Conservation (phyloP, 108 stramenopile genomes). For the Cyclostephanos invisitatus region DNA sequence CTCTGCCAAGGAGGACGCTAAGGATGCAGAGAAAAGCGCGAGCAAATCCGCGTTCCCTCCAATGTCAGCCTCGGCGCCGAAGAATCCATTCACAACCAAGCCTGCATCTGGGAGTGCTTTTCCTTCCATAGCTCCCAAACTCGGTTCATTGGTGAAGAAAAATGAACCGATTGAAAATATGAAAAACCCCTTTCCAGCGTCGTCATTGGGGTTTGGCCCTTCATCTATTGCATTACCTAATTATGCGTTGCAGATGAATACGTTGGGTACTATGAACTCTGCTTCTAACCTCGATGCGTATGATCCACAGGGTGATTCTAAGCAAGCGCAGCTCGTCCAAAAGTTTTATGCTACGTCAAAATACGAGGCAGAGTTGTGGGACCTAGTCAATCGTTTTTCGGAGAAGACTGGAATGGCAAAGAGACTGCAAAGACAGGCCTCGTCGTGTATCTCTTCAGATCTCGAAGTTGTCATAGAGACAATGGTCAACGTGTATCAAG, state of each 20-base stretch:
- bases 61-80: conserved; percentile 53
- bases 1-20: conserved; percentile 16
- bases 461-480: conserved; percentile 26
- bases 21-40: neutral
- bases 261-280: neutral
- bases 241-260: neutral
- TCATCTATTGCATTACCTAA: neutral
- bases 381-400: conserved; percentile 28
- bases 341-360: conserved; percentile 26
- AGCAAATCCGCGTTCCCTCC: conserved; percentile 45
- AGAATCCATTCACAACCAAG: neutral
- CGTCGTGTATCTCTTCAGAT: conserved; percentile 21
- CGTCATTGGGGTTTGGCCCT: conserved; percentile 25
- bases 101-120: conserved; percentile 22
- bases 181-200: conserved; percentile 46
- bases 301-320: neutral
- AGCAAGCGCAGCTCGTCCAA: neutral
- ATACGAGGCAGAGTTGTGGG: conserved; percentile 48
- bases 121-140: conserved; percentile 57
- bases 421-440: conserved; percentile 2
- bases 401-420: conserved; percentile 8
- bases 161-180: conserved; percentile 37
- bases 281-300: neutral
- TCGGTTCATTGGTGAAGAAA: neutral
- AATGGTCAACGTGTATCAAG: conserved; percentile 25